Conservation (phyloP, 441 rosid genomes). For the Flueggea neowawraea region DNA sequence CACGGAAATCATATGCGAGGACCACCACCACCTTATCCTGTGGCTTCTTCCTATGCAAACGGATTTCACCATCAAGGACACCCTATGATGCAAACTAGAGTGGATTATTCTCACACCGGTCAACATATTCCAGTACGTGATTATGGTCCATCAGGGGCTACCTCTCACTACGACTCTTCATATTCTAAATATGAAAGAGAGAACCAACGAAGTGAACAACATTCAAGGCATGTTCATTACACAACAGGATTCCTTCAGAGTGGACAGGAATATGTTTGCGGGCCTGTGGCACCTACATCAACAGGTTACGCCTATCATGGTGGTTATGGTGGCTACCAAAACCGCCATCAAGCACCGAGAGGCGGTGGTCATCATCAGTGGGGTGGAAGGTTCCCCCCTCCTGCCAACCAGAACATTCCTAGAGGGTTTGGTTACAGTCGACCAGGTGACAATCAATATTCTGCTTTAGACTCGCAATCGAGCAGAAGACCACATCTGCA, state of each 20-base stretch:
- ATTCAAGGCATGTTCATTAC: constrained; percentile 15
- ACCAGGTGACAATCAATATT: constrained; percentile 30
- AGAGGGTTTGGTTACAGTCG: constrained; percentile 36
- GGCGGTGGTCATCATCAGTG: constrained; percentile 25
- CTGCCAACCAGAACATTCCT: constrained; percentile 27
- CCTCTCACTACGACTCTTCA: constrained; percentile 13
- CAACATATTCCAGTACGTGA: constrained; percentile 16
- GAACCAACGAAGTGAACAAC: constrained; percentile 17
- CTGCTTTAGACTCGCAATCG: constrained; percentile 32
- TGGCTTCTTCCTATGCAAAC: constrained; percentile 23
- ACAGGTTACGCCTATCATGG: constrained; percentile 13
- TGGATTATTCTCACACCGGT: constrained; percentile 23
- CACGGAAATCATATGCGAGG: constrained; percentile 19
- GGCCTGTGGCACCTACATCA: constrained; percentile 16
- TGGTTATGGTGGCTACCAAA: constrained; percentile 27
- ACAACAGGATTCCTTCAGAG: constrained; percentile 22
- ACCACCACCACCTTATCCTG: constrained; percentile 20
- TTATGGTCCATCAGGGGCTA: constrained; percentile 15
- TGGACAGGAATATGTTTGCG: constrained; percentile 24
- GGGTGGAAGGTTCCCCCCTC: constrained; percentile 33
- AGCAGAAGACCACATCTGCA: constrained; percentile 7
- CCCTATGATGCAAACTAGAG: constrained; percentile 20
- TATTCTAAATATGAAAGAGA: constrained; percentile 25
- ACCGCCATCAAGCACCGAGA: constrained; percentile 31
- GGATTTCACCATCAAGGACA: constrained; percentile 27